These are phyloP conservation scores for Stramenopiles sp. DNA, from an alignment of 352 stramenopile genomes.

Conservation along the genomic window DNA sequence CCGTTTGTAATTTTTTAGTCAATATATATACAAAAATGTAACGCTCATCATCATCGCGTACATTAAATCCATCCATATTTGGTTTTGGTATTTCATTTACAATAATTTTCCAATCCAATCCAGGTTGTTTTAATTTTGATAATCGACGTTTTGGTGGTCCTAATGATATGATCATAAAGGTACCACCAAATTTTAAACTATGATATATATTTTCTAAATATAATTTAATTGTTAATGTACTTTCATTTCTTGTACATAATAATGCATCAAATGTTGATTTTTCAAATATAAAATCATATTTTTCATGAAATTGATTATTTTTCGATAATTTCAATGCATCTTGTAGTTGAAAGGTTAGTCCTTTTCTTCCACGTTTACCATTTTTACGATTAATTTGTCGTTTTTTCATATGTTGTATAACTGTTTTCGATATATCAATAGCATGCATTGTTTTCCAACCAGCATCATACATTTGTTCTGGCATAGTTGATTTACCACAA, in stretches of 20 bases:
- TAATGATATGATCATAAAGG: constrained; percentile 13
- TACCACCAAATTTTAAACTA: constrained; percentile 12
- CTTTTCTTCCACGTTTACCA: neutral
- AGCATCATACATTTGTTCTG: constrained; percentile 17
- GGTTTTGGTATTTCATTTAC: constrained; percentile 16
- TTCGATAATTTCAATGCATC: constrained; percentile 10
- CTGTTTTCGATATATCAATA: constrained; percentile 14
- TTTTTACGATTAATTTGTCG: neutral
- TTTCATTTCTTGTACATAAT: constrained; percentile 11
- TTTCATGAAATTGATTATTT: constrained; percentile 11
- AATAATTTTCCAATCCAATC: constrained; percentile 12
- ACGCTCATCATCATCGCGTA: neutral
- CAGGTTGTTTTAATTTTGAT: constrained; percentile 13
- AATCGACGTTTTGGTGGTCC: constrained; percentile 14
- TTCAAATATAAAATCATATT: constrained; percentile 15
- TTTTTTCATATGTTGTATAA: constrained; percentile 16
- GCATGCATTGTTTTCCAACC: constrained; percentile 15
- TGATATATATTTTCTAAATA: constrained; percentile 19
- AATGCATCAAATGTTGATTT: constrained; percentile 14
- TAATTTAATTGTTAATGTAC: constrained; percentile 11
- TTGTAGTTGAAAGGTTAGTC: constrained; percentile 6
- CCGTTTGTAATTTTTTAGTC: neutral
- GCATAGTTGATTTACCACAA: constrained; percentile 14
- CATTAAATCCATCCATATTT: neutral
- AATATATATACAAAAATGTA: neutral